Conservation (phyloP, 2,329 filamentous ascomycete species). For the Lasiodiplodia theobromae region DNA sequence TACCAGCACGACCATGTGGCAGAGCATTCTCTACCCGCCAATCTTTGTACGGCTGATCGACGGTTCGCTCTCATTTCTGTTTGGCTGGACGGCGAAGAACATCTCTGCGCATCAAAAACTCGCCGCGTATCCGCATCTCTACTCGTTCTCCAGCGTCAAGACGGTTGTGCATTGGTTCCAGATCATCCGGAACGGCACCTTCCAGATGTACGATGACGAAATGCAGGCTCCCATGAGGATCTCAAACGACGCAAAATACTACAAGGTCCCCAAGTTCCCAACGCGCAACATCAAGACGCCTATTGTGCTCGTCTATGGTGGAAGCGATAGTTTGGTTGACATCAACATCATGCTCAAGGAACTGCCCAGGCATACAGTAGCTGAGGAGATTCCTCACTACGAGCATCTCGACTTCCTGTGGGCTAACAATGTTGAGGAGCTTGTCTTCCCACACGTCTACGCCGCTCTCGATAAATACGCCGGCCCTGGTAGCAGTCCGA, state of each 20-base stretch:
- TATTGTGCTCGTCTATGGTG: constrained; percentile 91
- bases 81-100: constrained; percentile 87
- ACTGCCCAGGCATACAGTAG: constrained; percentile 82
- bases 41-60: constrained; percentile 92
- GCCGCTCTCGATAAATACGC: constrained; percentile 79
- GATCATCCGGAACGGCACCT: constrained; percentile 93
- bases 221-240: constrained; percentile 78
- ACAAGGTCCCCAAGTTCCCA: constrained; percentile 94
- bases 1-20: constrained; percentile 95
- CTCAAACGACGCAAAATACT: constrained; percentile 78
- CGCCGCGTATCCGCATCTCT: constrained; percentile 92
- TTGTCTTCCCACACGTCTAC: constrained; percentile 92
- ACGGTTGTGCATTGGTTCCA: constrained; percentile 99
- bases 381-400: constrained; percentile 87
- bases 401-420: constrained; percentile 97
- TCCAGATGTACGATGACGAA: constrained; percentile 99
- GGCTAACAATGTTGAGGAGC: constrained; percentile 81
- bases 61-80: constrained; percentile 79
- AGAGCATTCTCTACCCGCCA: constrained; percentile 91
- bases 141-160: constrained; percentile 96
- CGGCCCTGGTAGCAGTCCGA: constrained; percentile 26
- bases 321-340: constrained; percentile 91
- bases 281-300: constrained; percentile 97
- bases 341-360: constrained; percentile 92
- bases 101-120: constrained; percentile 89